These are phyloP conservation scores for Didymella glomerata DNA, from an alignment of 2,329 filamentous ascomycete genomes.

Conservation along the genomic window DNA sequence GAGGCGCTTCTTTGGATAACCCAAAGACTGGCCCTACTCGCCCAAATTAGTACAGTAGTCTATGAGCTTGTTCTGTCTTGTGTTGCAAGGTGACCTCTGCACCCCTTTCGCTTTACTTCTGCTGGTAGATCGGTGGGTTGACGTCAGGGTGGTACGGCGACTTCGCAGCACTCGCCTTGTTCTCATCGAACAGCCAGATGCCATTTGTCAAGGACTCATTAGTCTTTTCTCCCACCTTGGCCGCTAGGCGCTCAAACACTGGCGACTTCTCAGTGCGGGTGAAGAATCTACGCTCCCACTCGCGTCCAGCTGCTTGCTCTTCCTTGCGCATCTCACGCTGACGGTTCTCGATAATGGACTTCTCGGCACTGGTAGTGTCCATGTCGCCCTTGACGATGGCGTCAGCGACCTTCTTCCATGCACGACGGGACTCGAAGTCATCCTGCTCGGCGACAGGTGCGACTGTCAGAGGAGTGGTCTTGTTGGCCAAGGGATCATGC, in stretches of 20 bases:
- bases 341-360: constrained; percentile 87
- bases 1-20: constrained; percentile 7
- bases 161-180: constrained; percentile 53
- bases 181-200: constrained; percentile 72
- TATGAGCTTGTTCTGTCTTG: background rate
- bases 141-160: constrained; percentile 42
- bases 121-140: constrained; percentile 39
- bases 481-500: constrained; percentile 58
- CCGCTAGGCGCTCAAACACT: constrained; percentile 59
- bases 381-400: constrained; percentile 85
- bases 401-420: constrained; percentile 85
- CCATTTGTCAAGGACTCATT: constrained; percentile 74
- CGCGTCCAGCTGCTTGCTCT: constrained; percentile 76
- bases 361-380: constrained; percentile 79
- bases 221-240: constrained; percentile 56
- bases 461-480: constrained; percentile 72
- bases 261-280: constrained; percentile 52
- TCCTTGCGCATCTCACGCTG: constrained; percentile 79
- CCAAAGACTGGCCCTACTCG: background rate
- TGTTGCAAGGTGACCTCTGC: background rate
- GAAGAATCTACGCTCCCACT: constrained; percentile 90
- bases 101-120: constrained; percentile 9
- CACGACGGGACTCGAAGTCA: constrained; percentile 84
- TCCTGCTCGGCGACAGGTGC: constrained; percentile 81
- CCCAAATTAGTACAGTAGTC: constrained; percentile 8